A percentile compares a stretch with the other conserved stretches of the same genome.
Conservation (phyloP, 1,284 basidiomycete species). For the Lentinula novae-zelandiae region DNA sequence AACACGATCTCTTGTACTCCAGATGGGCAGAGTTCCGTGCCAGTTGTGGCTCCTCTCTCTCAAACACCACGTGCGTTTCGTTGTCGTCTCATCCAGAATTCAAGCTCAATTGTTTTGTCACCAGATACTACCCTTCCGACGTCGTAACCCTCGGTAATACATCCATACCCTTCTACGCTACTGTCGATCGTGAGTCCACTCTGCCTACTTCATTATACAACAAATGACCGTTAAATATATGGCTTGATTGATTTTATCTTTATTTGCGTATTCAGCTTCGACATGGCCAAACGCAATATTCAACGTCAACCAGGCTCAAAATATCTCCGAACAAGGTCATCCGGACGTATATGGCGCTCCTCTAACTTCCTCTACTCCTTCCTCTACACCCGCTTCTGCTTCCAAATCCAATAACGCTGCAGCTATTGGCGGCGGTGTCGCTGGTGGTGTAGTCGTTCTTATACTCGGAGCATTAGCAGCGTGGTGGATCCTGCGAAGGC, state of each 20-base stretch:
- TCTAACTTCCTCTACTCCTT: background rate
- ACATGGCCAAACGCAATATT: conserved; percentile 9
- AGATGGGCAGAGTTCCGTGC: conserved; percentile 5
- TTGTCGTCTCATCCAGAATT: background rate
- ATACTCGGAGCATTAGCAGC: background rate
- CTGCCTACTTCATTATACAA: background rate
- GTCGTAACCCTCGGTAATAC: conserved; percentile 6
- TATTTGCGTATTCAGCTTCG: background rate
- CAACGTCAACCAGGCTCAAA: conserved; percentile 5
- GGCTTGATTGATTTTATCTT: background rate
- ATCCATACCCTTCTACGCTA: conserved; percentile 9
- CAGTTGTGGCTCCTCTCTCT: conserved; percentile 3
- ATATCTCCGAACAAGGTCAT: conserved; percentile 9
- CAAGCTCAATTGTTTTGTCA: background rate
- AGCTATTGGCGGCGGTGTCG: conserved; percentile 11
- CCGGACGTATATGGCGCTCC: conserved; percentile 6
- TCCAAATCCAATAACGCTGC: background rate
- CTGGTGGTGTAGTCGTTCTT: conserved; percentile 9
- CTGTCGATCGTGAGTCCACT: conserved; percentile 4
- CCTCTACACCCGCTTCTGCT: background rate
- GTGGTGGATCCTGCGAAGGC: conserved; percentile 5
- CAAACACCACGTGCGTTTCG: conserved; percentile 7
- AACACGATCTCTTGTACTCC: background rate
- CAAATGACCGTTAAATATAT: too few species aligned
- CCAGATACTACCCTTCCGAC: conserved; percentile 10